Evolutionary conservation across 176 grass and related monocot species (phyloP).

Genomic region (Carex littledalei): DNA sequence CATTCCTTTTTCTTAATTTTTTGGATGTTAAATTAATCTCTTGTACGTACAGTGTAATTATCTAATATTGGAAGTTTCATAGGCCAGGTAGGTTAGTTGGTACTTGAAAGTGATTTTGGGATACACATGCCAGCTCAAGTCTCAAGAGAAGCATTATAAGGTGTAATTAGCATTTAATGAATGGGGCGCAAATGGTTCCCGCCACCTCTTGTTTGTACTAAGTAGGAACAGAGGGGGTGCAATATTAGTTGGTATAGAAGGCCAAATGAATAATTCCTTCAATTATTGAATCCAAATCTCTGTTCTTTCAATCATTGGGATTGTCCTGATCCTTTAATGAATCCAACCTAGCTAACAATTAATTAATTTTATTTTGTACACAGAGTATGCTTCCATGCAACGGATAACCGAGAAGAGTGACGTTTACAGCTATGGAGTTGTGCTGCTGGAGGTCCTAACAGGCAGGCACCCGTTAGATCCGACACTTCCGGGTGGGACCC

Average conservation of each 20-base stretch:
- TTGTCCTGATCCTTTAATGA: slow-evolving; percentile 7
- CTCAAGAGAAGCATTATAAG: not conserved
- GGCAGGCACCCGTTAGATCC: slow-evolving; percentile 72
- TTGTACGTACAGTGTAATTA: not conserved
- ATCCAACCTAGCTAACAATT: not conserved
- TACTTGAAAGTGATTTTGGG: not conserved
- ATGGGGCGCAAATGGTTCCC: not conserved
- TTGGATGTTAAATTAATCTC: not conserved
- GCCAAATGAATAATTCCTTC: slow-evolving; percentile 13
- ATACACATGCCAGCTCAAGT: not conserved
- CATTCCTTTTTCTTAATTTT: not conserved
- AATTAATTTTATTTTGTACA: not conserved
- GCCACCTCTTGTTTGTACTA: not conserved
- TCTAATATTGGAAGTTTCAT: not conserved
- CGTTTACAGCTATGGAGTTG: slow-evolving; percentile 92
- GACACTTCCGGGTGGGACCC: slow-evolving; percentile 51
- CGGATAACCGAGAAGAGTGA: slow-evolving; percentile 87
- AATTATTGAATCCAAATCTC: slow-evolving; percentile 21
- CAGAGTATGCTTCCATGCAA: slow-evolving; percentile 86
- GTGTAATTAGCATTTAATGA: slow-evolving; percentile 15
- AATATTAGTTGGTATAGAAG: not conserved
- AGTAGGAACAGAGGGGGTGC: not conserved
- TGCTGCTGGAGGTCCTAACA: slow-evolving; percentile 69
- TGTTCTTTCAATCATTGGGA: slow-evolving; percentile 16
- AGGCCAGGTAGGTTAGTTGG: slow-evolving; percentile 4